These are phyloP conservation scores for Ilyonectria mors-panacis DNA, from an alignment of 2,329 filamentous ascomycete genomes.

Conservation along the genomic window DNA sequence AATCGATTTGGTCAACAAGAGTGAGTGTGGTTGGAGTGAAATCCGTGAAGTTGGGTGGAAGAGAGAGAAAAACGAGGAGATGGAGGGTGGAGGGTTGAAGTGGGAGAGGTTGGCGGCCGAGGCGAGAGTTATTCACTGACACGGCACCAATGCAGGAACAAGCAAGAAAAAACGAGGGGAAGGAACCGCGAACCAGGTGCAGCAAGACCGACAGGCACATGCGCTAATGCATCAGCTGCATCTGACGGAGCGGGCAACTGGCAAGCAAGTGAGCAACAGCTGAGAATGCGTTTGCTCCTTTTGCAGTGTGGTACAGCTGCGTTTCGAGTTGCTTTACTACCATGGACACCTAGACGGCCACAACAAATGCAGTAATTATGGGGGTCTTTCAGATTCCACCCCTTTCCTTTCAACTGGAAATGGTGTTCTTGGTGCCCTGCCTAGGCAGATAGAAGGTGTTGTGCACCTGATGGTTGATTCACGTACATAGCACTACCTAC, in stretches of 20 bases:
- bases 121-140: conserved; percentile 49
- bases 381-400: too few relatives aligned
- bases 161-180: conserved; percentile 39
- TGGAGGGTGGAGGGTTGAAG: conserved; percentile 29
- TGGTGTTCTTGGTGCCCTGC: too few relatives aligned
- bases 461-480: too few relatives aligned
- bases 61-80: conserved; percentile 31
- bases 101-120: conserved; percentile 31
- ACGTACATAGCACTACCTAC: too few relatives aligned
- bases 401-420: too few relatives aligned
- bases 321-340: background rate
- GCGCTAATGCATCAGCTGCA: conserved; percentile 17
- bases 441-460: too few relatives aligned
- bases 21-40: conserved; percentile 41
- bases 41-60: conserved; percentile 39
- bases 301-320: background rate
- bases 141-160: conserved; percentile 40
- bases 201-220: conserved; percentile 36
- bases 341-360: background rate
- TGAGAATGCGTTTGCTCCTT: background rate
- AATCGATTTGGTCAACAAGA: conserved; percentile 49
- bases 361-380: background rate
- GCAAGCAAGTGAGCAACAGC: conserved; percentile 22
- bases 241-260: conserved; percentile 31
- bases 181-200: conserved; percentile 39